These are phyloP conservation scores for Chrysosporium keratinophilum DNA, from an alignment of 2,329 filamentous ascomycete species.

Conservation along the genomic window DNA sequence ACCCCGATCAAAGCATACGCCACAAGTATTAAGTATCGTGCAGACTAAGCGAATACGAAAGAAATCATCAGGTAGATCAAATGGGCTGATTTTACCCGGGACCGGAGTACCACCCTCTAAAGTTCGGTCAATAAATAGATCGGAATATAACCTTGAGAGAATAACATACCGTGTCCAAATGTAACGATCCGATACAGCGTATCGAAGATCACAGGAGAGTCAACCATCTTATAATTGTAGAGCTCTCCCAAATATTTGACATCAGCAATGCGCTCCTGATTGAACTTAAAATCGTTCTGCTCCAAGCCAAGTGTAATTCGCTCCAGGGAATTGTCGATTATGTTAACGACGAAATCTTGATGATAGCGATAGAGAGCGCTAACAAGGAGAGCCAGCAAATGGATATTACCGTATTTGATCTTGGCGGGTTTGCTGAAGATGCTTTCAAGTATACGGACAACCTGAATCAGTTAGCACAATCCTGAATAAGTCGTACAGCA, in stretches of 20 bases:
- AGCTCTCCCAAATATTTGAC: slow-evolving; percentile 94
- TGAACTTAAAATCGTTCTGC: slow-evolving; percentile 94
- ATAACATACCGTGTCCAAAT: slow-evolving; percentile 61
- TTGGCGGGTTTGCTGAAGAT: slow-evolving; percentile 94
- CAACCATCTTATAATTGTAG: slow-evolving; percentile 95
- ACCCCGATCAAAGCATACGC: slow-evolving; percentile 90
- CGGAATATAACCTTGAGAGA: neutral
- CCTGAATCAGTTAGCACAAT: slow-evolving; percentile 28
- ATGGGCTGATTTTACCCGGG: slow-evolving; percentile 62
- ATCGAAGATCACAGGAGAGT: slow-evolving; percentile 91
- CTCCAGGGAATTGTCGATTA: slow-evolving; percentile 86
- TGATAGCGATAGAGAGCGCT: slow-evolving; percentile 87
- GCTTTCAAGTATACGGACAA: slow-evolving; percentile 70
- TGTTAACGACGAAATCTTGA: slow-evolving; percentile 76
- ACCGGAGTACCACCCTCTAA: slow-evolving; percentile 64
- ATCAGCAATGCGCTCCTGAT: slow-evolving; percentile 86
- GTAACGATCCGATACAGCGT: slow-evolving; percentile 89
- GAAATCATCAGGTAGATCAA: slow-evolving; percentile 87
- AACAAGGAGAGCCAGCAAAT: slow-evolving; percentile 80
- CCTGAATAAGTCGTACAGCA: neutral
- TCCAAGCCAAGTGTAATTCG: slow-evolving; percentile 80
- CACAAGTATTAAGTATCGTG: slow-evolving; percentile 85
- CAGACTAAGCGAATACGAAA: slow-evolving; percentile 88
- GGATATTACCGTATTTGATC: slow-evolving; percentile 94
- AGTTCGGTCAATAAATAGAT: slow-evolving; percentile 9